These are phyloP conservation scores for Cyanidiococcus yangmingshanensis DNA, from an alignment of 23 red algal species.

Conservation along the genomic window DNA sequence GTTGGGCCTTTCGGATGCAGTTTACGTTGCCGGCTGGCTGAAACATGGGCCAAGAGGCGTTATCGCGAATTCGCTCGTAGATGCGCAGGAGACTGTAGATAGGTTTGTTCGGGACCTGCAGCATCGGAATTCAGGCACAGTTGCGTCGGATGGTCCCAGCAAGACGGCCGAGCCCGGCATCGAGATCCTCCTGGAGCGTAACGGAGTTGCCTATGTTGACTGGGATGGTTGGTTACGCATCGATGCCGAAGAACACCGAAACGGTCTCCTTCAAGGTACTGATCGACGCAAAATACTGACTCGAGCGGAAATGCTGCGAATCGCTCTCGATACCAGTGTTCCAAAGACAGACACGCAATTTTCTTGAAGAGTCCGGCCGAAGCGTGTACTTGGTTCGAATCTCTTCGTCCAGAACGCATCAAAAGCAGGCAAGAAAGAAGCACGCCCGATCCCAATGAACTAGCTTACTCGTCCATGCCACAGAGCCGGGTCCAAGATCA, in stretches of 20 bases:
- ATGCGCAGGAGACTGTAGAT: constrained; percentile 42
- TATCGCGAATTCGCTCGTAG: constrained; percentile 28
- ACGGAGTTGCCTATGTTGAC: constrained; percentile 13
- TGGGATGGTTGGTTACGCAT: constrained; percentile 34
- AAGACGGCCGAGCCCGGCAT: background rate
- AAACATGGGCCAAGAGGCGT: constrained; percentile 38
- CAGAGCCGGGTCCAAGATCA: no score
- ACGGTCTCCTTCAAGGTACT: constrained; percentile 1
- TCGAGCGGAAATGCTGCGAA: constrained; percentile 19
- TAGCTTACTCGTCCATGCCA: no score
- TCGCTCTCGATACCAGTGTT: background rate
- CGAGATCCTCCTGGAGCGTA: background rate
- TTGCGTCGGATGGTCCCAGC: background rate
- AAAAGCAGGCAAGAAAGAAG: no score
- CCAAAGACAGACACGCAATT: no score
- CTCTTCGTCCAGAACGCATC: no score
- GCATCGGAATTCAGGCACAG: background rate
- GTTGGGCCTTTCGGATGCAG: background rate
- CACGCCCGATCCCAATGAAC: no score
- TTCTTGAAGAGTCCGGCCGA: no score
- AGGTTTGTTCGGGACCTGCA: constrained; percentile 1
- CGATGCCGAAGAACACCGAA: constrained; percentile 18
- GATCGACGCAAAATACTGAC: background rate
- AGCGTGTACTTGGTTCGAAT: no score
- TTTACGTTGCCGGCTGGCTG: constrained; percentile 45